phyloP scores from a whole-genome alignment of 1,284 basidiomycete genomes.

The Pterula multifida region DNA sequence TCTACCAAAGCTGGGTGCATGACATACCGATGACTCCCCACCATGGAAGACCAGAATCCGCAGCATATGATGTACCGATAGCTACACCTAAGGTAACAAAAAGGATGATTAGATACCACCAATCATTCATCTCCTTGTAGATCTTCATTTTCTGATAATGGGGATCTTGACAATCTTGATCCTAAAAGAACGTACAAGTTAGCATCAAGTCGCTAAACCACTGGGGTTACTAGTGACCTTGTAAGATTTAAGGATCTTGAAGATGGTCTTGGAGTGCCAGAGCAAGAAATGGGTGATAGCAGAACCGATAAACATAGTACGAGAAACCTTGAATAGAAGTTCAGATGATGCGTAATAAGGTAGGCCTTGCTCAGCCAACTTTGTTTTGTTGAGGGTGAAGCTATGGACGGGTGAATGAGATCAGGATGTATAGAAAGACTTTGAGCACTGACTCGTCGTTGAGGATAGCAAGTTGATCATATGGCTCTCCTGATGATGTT shows the following conservation, averaged over 20 bases:
- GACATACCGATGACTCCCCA: constrained; percentile 22
- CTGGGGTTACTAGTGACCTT: too few relatives aligned
- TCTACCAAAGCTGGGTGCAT: neutral
- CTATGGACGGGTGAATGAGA: too few relatives aligned
- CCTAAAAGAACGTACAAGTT: too few relatives aligned
- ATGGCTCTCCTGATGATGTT: too few relatives aligned
- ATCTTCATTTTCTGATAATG: constrained; percentile 13
- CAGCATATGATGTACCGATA: constrained; percentile 39
- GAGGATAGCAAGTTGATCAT: constrained; percentile 8
- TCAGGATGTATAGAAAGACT: too few relatives aligned
- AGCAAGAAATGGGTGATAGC: neutral
- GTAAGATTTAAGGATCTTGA: neutral
- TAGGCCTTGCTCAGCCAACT: constrained; percentile 4
- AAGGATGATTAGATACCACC: constrained; percentile 45
- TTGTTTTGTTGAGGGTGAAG: neutral
- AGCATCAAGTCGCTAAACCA: too few relatives aligned
- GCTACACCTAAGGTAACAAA: constrained; percentile 33
- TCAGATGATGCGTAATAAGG: constrained; percentile 1
- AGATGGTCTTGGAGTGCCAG: neutral
- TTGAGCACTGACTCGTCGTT: too few relatives aligned
- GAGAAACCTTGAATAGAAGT: neutral
- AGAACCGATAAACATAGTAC: neutral
- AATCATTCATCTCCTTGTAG: constrained; percentile 46
- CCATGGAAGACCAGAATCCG: constrained; percentile 40
- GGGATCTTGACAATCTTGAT: too few relatives aligned